These are phyloP conservation scores for Mycena galericulata DNA, from an alignment of 768 basidiomycete species.

Conservation along the genomic window DNA sequence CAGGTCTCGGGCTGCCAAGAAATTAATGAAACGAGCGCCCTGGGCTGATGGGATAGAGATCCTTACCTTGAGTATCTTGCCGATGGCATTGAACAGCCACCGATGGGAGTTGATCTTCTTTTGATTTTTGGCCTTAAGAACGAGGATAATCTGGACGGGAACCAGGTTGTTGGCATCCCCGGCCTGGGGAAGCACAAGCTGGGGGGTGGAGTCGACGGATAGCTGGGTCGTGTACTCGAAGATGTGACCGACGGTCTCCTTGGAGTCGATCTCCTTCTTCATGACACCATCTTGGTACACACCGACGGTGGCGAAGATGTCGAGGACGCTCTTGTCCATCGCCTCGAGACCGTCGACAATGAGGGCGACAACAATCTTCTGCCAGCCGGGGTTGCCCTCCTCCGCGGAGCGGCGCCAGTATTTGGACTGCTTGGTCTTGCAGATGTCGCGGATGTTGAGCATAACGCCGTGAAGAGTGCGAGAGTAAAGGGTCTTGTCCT, in stretches of 20 bases:
- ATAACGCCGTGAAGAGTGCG: conserved; percentile 81
- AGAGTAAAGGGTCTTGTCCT: conserved; percentile 92
- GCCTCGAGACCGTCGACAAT: conserved; percentile 94
- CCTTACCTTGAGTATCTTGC: conserved; percentile 77
- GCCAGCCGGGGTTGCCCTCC: conserved; percentile 90
- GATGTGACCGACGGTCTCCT: conserved; percentile 92
- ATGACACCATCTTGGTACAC: conserved; percentile 96
- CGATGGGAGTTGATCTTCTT: conserved; percentile 97
- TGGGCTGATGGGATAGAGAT: conserved; percentile 16
- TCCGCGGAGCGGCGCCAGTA: conserved; percentile 89
- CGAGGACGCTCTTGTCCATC: conserved; percentile 95
- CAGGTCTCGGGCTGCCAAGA: conserved; percentile 83
- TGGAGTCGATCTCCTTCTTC: conserved; percentile 92
- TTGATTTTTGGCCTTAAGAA: conserved; percentile 93
- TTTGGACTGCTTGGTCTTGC: conserved; percentile 94
- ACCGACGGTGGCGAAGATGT: conserved; percentile 89
- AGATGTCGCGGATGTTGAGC: conserved; percentile 98
- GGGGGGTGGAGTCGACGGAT: conserved; percentile 91
- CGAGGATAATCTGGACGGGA: conserved; percentile 91
- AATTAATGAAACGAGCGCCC: not conserved
- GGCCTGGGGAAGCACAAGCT: conserved; percentile 89
- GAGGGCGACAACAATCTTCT: conserved; percentile 89
- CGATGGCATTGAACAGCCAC: conserved; percentile 96
- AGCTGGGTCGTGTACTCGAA: conserved; percentile 99
- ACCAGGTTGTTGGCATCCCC: conserved; percentile 94